Conservation (phyloP, 495 filamentous ascomycete species). For the Staphylotrichum tortipilum region DNA sequence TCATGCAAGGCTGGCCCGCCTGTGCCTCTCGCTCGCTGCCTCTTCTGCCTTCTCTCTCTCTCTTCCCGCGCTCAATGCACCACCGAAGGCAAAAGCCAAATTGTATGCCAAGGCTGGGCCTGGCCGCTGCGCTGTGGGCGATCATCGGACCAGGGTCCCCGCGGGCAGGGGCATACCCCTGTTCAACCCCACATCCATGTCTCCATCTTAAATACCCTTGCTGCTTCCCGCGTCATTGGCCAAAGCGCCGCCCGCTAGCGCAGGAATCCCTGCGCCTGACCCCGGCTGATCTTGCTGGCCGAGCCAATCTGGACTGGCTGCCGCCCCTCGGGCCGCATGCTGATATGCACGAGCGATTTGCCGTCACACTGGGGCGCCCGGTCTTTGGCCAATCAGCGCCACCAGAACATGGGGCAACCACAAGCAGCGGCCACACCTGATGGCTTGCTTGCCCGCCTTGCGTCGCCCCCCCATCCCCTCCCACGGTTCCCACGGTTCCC, state of each 20-base stretch:
- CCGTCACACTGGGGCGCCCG: slow-evolving; percentile 29
- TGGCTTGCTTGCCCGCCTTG: too few relatives aligned
- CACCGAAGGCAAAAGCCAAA: too few relatives aligned
- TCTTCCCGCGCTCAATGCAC: too few relatives aligned
- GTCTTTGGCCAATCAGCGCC: slow-evolving; percentile 27
- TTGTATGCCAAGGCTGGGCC: slow-evolving; percentile 12
- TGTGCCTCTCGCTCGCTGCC: neutral
- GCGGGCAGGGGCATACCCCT: neutral
- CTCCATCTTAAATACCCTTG: slow-evolving; percentile 11
- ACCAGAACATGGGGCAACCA: slow-evolving; percentile 11
- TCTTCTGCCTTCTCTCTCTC: too few relatives aligned
- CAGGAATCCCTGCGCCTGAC: slow-evolving; percentile 12
- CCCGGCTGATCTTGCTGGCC: slow-evolving; percentile 24
- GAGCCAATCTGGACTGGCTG: slow-evolving; percentile 32
- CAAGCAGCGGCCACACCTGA: too few relatives aligned
- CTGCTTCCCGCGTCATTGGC: slow-evolving; percentile 24
- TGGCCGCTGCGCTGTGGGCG: neutral
- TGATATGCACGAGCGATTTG: slow-evolving; percentile 29
- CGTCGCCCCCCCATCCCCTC: too few relatives aligned
- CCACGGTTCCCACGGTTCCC: too few relatives aligned
- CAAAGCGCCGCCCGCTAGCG: slow-evolving; percentile 23
- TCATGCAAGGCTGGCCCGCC: slow-evolving; percentile 1
- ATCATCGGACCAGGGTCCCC: slow-evolving; percentile 11
- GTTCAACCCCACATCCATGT: too few relatives aligned
- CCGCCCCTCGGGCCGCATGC: slow-evolving; percentile 30